phyloP scores from a whole-genome alignment of 1,284 basidiomycete species.

The Papiliotrema terrestris region DNA sequence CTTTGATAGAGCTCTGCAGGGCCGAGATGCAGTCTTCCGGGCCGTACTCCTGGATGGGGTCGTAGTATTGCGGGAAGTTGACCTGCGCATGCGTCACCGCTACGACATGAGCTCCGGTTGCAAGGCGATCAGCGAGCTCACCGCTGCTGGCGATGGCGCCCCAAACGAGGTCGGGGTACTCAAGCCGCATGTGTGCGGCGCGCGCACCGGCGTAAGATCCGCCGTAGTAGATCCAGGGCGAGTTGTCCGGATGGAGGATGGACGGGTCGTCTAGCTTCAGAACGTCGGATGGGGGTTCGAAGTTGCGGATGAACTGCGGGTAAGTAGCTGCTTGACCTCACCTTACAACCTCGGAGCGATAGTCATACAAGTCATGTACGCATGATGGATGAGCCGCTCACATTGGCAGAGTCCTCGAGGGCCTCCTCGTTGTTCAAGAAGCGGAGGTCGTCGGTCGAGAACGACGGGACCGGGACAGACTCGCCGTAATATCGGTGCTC shows the following conservation, averaged over 20 bases:
- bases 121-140: conserved; percentile 8
- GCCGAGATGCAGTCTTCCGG: conserved; percentile 67
- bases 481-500: conserved; percentile 70
- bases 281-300: conserved; percentile 61
- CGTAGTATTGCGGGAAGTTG: conserved; percentile 63
- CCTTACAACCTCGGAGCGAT: too few relatives aligned
- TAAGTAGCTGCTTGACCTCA: conserved; percentile 4
- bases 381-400: too few relatives aligned
- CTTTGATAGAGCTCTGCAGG: conserved; percentile 62
- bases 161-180: conserved; percentile 72
- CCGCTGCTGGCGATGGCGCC: conserved; percentile 89
- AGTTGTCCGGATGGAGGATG: conserved; percentile 52
- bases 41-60: conserved; percentile 73
- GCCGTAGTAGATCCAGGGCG: conserved; percentile 94
- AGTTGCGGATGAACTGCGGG: conserved; percentile 71
- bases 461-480: conserved; percentile 62
- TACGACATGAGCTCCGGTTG: conserved; percentile 6
- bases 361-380: neutral
- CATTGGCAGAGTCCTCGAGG: conserved; percentile 79
- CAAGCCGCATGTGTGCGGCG: conserved; percentile 82
- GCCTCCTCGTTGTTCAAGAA: conserved; percentile 85
- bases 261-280: conserved; percentile 64
- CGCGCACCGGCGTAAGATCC: conserved; percentile 80
- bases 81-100: conserved; percentile 56
- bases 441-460: conserved; percentile 76